Base-by-base conservation (phyloP, 2,329 filamentous ascomycete genomes). In the Aureobasidium sp. region DNA sequence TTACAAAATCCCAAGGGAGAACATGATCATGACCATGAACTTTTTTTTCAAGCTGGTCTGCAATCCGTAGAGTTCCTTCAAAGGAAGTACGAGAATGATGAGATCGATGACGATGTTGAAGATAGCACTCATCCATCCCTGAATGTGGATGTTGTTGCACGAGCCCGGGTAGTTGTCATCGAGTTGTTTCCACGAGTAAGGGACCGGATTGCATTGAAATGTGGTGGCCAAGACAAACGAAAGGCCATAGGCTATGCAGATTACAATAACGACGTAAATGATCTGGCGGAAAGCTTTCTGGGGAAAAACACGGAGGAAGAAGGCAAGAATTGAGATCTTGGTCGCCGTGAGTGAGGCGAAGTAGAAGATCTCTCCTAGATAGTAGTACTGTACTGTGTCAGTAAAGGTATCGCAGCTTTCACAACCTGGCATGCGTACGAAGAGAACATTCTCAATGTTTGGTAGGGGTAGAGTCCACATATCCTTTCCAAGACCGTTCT, bases 261-360 rank as follows among this genome's bases (percentile, higher is more conserved):
- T 66, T n/a, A 46, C 61, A 46, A 69, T 68, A 50, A 69, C 62
- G 15, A 62, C 57, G 29, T 68, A 66, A 50, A 67, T 68, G 13
- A 64, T 64, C 17, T 65, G 63, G 29, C 69, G 68, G 47, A 73
- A 71, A 27, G 61, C 62, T 17, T 65, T 61, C 15, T 70, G 61
- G 17, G 65, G 65, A 47, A 74, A 75, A 43, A 73, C 69, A 42
- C 71, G 69, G 38, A 71, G 67, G 62, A 73, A 72, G 9, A 71
- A 66, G 25, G 67, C 66, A 9, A 71, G 64, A 29, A 73, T 68
- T 3, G 70, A 70, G 7, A 69, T 65, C 61, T 74, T 74, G 62
- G 69, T 72, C 43, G 72, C 66, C 61, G 66, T 66, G 23, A 70
- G 63, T 9, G 68, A 66, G 7, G 69, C 57, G 60, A 71, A 70